These are phyloP conservation scores for Castanea mollissima DNA, from an alignment of 306 rosid species.

Conservation along the genomic window DNA sequence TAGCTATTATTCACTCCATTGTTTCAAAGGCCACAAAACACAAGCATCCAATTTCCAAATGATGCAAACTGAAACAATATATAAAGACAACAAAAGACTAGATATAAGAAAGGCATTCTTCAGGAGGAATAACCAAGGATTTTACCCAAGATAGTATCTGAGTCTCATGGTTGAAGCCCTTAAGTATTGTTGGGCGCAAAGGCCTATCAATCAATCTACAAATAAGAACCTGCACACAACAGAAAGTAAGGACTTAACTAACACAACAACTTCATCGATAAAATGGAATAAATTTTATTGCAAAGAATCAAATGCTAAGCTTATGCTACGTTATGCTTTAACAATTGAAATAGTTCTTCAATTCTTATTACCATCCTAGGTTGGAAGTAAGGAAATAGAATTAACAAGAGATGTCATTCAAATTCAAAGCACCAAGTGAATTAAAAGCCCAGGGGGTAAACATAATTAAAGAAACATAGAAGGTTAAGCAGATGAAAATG, in stretches of 20 bases:
- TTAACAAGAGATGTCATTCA: neutral
- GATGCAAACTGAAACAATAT: neutral
- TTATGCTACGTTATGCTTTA: neutral
- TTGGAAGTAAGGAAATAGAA: neutral
- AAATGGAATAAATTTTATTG: neutral
- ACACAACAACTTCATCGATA: neutral
- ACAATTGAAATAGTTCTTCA: neutral
- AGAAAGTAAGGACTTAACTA: constrained; percentile 12
- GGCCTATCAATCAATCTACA: constrained; percentile 99
- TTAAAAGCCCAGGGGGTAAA: neutral
- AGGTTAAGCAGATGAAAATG: neutral
- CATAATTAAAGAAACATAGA: neutral
- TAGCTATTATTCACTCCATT: neutral
- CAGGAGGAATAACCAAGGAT: constrained; percentile 10
- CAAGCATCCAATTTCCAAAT: neutral
- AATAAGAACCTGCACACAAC: constrained; percentile 79
- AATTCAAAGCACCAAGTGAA: neutral
- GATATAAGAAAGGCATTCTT: constrained; percentile 13
- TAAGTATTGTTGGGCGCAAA: constrained; percentile 88
- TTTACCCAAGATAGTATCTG: constrained; percentile 96
- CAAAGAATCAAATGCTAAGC: neutral
- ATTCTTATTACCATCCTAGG: neutral
- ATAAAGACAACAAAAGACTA: constrained; percentile 10
- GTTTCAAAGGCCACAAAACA: neutral
- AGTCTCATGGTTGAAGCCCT: constrained; percentile 94